Conservation (phyloP, 2,329 filamentous ascomycete genomes). For the Peltaster fructicola region DNA sequence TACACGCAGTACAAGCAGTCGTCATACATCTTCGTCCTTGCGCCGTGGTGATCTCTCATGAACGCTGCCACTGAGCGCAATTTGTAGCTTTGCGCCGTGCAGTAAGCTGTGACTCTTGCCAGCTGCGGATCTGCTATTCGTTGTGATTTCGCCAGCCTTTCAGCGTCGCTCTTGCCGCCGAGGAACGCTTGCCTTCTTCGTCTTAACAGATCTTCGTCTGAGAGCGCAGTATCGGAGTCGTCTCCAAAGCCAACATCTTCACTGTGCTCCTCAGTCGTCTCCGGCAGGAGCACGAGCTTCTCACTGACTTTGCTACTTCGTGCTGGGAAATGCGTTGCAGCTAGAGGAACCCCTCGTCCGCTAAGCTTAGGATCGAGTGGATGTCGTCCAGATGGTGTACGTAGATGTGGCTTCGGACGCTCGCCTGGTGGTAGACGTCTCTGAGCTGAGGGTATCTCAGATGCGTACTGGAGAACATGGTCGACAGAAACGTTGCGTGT, state of each 20-base stretch:
- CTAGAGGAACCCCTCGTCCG: conserved; percentile 24
- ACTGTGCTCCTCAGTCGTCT: conserved; percentile 42
- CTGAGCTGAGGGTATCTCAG: conserved; percentile 88
- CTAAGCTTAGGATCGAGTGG: conserved; percentile 35
- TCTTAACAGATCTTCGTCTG: conserved; percentile 50
- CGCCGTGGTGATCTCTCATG: conserved; percentile 69
- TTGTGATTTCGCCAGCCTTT: conserved; percentile 75
- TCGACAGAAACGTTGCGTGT: conserved; percentile 74
- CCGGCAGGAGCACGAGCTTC: conserved; percentile 87
- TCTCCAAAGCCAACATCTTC: conserved; percentile 34
- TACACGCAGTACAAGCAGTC: conserved; percentile 95
- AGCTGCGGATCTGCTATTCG: conserved; percentile 58
- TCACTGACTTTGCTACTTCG: conserved; percentile 88
- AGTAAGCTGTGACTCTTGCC: conserved; percentile 84
- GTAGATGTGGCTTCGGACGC: conserved; percentile 28
- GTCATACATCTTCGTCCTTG: conserved; percentile 90
- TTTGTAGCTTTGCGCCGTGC: conserved; percentile 86
- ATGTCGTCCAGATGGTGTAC: conserved; percentile 33
- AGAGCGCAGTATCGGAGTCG: conserved; percentile 37
- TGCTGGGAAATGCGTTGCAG: conserved; percentile 45
- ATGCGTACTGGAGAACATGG: conserved; percentile 83
- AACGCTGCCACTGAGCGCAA: conserved; percentile 78
- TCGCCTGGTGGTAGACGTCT: conserved; percentile 51
- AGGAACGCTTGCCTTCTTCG: conserved; percentile 43
- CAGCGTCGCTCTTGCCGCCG: conserved; percentile 75